Base-by-base conservation (phyloP, 768 basidiomycete genomes). In the Auriscalpium orientale region DNA sequence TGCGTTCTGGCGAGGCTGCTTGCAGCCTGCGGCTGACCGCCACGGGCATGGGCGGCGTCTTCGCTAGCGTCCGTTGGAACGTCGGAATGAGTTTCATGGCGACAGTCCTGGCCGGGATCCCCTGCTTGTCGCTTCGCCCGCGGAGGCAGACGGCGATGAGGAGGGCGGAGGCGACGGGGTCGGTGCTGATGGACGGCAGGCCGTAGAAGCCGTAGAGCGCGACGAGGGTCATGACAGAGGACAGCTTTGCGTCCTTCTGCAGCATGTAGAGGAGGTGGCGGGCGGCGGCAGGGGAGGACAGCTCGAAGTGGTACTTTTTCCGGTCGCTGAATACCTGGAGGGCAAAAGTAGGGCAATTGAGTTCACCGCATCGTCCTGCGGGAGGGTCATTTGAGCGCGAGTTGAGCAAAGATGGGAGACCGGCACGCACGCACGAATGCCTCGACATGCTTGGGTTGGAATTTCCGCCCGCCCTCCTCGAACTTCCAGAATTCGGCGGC, bases 251-350 rank as follows among this genome's bases (percentile, higher is more conserved):
- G 16, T 72, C 62, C 49, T 67, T 56, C 63, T 81, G 78, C 3
- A 87, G 70, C 1, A 82, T 74, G 56, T 86, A 79, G 1, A 87
- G 65, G 46, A 88, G 77, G 44, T 74, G 76, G 4, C 78, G 83
- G 0, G 77, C 85, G 2, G 77, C 80, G 0, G 70, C 59, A 10
- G 79, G 69, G 3, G 79, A 77, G 8, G 62, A 55, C 13, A 87
- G 72, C 20, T 71, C 66, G 16, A 87, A 60, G 50, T 79, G 77
- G 66, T 87, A 85, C 64, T 81, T 83, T 13, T 82, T 72, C 55
- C 77, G 84, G 64, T 87, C 71, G 20, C 80, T 78, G 63, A 85
- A 84, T 20, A 85, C 78, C 36, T 77, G 70, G 12, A 89, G 70
- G 3, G 84, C 83, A 40, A 87, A 74, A 22, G 69, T 62, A 3